These are phyloP conservation scores for Aurifilum marmelostoma DNA, from an alignment of 2,329 filamentous ascomycete genomes.

Conservation along the genomic window DNA sequence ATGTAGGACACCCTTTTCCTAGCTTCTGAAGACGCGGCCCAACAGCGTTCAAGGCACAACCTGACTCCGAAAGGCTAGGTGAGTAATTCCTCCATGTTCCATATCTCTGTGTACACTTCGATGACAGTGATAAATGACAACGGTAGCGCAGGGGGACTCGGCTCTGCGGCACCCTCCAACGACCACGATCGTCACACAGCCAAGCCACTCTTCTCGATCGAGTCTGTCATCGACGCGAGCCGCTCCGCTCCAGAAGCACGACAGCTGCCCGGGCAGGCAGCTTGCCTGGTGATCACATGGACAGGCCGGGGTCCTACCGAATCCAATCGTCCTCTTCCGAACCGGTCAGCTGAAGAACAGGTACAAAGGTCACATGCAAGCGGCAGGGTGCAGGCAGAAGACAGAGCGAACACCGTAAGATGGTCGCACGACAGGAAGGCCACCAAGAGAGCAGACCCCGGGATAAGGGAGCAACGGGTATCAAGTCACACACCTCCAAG, in stretches of 20 bases:
- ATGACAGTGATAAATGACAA: neutral
- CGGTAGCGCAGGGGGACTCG: neutral
- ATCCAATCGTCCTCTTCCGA: neutral
- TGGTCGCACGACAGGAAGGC: constrained; percentile 1
- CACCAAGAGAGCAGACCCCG: neutral
- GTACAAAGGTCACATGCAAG: neutral
- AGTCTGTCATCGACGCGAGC: neutral
- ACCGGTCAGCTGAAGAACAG: neutral
- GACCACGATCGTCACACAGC: neutral
- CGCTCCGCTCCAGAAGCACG: neutral
- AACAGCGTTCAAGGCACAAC: neutral
- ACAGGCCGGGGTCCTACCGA: neutral
- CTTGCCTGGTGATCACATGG: neutral
- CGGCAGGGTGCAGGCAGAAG: neutral
- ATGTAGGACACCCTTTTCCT: neutral
- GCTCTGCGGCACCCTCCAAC: neutral
- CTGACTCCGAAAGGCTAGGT: neutral
- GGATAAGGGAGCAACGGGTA: neutral
- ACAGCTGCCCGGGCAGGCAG: neutral
- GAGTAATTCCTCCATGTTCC: neutral
- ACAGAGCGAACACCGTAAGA: neutral
- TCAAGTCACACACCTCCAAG: neutral
- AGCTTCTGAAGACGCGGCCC: neutral
- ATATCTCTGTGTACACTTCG: neutral
- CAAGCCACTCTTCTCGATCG: neutral